Evolutionary conservation across 768 basidiomycete species (phyloP).

Genomic region (Phanerochaete carnosa): DNA sequence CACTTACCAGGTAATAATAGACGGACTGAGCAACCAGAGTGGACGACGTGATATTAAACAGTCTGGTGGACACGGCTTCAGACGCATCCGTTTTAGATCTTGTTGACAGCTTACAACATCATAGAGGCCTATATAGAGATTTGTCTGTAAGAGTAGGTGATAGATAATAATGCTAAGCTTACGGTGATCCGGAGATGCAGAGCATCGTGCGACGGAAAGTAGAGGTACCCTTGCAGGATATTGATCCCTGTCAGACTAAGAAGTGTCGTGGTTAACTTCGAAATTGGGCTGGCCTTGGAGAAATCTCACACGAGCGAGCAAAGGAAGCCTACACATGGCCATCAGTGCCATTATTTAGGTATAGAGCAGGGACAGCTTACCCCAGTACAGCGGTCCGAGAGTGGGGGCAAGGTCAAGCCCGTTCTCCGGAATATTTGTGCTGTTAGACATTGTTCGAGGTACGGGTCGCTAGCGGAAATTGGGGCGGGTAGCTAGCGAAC

Average conservation of each 20-base stretch:
- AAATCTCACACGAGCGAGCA: constrained; percentile 7
- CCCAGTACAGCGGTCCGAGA: constrained; percentile 13
- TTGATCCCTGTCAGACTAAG: constrained; percentile 38
- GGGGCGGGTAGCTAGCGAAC: too few relatives aligned
- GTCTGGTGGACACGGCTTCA: not conserved
- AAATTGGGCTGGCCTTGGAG: not conserved
- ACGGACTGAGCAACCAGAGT: constrained; percentile 40
- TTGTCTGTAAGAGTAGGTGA: not conserved
- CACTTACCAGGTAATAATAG: constrained; percentile 40
- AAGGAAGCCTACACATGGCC: constrained; percentile 5
- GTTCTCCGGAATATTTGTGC: constrained; percentile 2
- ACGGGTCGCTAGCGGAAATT: too few relatives aligned
- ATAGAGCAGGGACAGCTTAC: not conserved
- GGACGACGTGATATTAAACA: constrained; percentile 37
- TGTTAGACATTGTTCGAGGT: not conserved
- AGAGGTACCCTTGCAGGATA: constrained; percentile 39
- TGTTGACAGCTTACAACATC: constrained; percentile 3
- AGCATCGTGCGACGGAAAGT: constrained; percentile 33
- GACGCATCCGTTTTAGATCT: too few relatives aligned
- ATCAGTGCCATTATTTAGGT: not conserved
- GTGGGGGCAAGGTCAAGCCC: constrained; percentile 10
- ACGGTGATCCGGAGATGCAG: not conserved
- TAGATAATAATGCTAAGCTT: not conserved
- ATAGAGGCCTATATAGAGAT: constrained; percentile 9
- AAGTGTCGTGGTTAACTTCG: not conserved